Base-by-base conservation (phyloP, 805 yeast genomes). In the Cyberlindnera galapagoensis region DNA sequence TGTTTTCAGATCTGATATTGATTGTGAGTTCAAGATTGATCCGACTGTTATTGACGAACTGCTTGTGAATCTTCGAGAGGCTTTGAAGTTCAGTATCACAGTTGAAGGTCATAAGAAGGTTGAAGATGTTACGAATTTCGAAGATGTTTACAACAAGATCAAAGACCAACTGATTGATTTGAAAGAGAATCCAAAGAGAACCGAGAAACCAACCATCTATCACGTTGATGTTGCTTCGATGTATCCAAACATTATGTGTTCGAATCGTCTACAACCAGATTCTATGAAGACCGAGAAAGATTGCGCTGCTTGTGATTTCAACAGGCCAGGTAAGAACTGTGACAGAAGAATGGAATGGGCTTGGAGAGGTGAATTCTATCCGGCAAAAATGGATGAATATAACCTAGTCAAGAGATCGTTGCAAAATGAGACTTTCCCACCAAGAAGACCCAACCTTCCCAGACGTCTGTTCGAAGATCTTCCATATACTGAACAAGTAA, bases 141-240 rank as follows among this genome's bases (percentile, higher is more conserved):
- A 86, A 9, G 94, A 83, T 44, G 69, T 92, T 13, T 70, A 74
- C 49, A 57, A 71, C 6, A 61, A 71, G 23, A 78, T 94, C 36
- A 67, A 66, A 25, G 44, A 51, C 0, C 63, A 67, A 44, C 62
- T 92, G 10, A 37, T 68, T n/a, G 82, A 68, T 3, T 58, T 92
- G 31, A 76, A 73, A 39, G 54, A 63, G 2, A 67, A 68, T 23
- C 88, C 90, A 1, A 65, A 65, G 22, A 66, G 97, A 44, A 54
- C 56, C 9, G 97, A 92, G 48, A 63, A 64, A 9, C 99, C 99
- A 0, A 63, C 84, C 28, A 92, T 92, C 42, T 92, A 94, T 49
- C 99, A 92, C 52, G 95, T 94, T 22, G 99, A 92, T 64, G 99
- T 92, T 31, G 97, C 99, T 1, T 92, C 98, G 1, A 92, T 92